Evolutionary conservation across 225 moss, liverwort and hornwort species (phyloP), one percentile per base, ranked within the genome.

Genomic region (Polytrichum commune): DNA sequence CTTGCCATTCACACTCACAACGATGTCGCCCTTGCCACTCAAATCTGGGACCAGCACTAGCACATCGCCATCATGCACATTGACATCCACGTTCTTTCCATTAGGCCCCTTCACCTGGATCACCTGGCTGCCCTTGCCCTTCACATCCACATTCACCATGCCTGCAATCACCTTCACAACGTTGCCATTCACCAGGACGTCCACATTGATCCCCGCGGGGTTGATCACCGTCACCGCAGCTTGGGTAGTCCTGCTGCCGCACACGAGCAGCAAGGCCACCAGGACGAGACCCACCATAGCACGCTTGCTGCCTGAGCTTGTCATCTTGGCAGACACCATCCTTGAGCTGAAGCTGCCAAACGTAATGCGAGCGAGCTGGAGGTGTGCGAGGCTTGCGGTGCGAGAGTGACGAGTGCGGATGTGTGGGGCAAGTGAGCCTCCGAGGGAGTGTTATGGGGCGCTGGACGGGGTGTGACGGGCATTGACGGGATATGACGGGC

Each of bases 141-240:
- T 70, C 29, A 86, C 82, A 29, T 86, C 67, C 77, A 86, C 86
- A 5, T 62, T 46, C 64, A 80, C 82, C 8, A 29, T 80, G 28
- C 82, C 82, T 22, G 80, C 62, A 58, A 60, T 72, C 60, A 86
- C 82, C 16, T 86, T 77, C 63, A 86, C 82, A 0, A 74, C 73
- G 63, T 54, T 67, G 26, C 86, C 86, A 54, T 86, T 75, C 67
- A 86, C 86, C 19, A 86, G 1, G 55, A 86, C 74, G 77, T 77
- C 67, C 77, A 86, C 79, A 18, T 24, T 24, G 3, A 76, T 56
- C 0, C 66, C 72, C 16, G 74, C 82, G 69, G 79, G 22, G 82
- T 86, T 86, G 79, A 86, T 73, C 69, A 86, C 86, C 60, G 86
- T 86, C 77, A 86, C 86, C 0, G 86, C 72, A 60, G 22, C 46